Evolutionary conservation across 2,329 filamentous ascomycete species (phyloP).

Genomic region (Colletotrichum euphorbiae): DNA sequence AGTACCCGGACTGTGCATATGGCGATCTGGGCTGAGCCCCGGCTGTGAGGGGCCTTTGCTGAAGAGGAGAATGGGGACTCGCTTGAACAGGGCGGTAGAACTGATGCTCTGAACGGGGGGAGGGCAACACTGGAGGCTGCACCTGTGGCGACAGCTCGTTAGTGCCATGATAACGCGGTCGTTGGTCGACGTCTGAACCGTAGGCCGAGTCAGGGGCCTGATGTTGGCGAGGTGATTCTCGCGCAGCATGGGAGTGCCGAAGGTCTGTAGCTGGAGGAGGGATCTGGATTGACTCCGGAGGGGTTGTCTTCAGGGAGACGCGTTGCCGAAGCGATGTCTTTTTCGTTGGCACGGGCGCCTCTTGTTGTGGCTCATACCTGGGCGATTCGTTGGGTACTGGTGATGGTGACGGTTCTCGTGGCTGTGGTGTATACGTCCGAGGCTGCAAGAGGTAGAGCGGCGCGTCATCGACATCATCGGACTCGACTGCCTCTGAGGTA

Average conservation of each 20-base stretch:
- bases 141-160: slow-evolving; percentile 52
- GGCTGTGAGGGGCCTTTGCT: slow-evolving; percentile 68
- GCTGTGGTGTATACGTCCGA: slow-evolving; percentile 67
- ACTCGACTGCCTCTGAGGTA: slow-evolving; percentile 7
- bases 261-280: slow-evolving; percentile 55
- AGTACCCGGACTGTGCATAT: slow-evolving; percentile 46
- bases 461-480: slow-evolving; percentile 48
- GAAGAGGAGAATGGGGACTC: slow-evolving; percentile 72
- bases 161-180: slow-evolving; percentile 41
- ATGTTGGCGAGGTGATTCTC: slow-evolving; percentile 24
- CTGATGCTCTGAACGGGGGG: slow-evolving; percentile 65
- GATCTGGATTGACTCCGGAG: slow-evolving; percentile 66
- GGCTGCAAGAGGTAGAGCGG: slow-evolving; percentile 67
- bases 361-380: slow-evolving; percentile 31
- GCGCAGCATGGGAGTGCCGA: slow-evolving; percentile 45
- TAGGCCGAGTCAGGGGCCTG: slow-evolving; percentile 59
- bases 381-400: slow-evolving; percentile 53
- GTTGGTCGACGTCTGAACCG: slow-evolving; percentile 59
- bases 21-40: slow-evolving; percentile 48
- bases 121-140: slow-evolving; percentile 56
- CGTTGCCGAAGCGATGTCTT: slow-evolving; percentile 63
- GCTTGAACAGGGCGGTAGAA: slow-evolving; percentile 72
- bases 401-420: slow-evolving; percentile 60
- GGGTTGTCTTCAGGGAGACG: slow-evolving; percentile 63
- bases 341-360: slow-evolving; percentile 47